Base-by-base conservation (phyloP, 1,284 basidiomycete genomes). In the Ceratobasidium sp. region DNA sequence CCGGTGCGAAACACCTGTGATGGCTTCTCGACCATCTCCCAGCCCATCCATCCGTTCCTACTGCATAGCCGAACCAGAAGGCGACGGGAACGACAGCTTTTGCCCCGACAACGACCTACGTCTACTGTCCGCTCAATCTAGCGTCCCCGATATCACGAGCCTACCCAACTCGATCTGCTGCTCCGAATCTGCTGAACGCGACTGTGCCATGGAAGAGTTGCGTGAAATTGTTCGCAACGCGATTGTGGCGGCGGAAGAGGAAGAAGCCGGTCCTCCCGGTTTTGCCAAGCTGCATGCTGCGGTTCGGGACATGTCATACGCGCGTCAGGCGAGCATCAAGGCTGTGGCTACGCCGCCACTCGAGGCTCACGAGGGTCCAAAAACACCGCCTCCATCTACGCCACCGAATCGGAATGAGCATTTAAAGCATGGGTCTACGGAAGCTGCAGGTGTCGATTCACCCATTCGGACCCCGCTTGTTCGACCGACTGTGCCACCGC, bases 41-140 rank as follows among this genome's bases (percentile, higher is more conserved):
- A 72, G 48, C 44, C 67, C 67, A 14, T 72, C 67, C 27, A 72
- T 72, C 41, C 41, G 67, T 1, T 72, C 67, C 14, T 72, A 60
- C 27, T 72, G 67, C 45, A 72, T 72, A 45, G 67, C 67, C 11
- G 66, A 69, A n/a, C 36, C 50, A 19, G 67, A 72, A 14, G 67
- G 60, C 17, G 67, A 72, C n/a, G 63, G 53, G 19, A n/a, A 50
- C 15, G 63, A 66, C n/a, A 36, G 17, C 11, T 60, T 33, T 4
- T 41, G 36, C 11, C 41, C 57, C 3, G 41, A 19, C 5, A 60
- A 36, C 57, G 57, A 60, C 41, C 31, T 44, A 33, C 57, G 57
- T 19, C 24, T 51, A 29, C 45, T 44, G 14, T 69, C 66, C 2
- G 45, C 56, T 5, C 44, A 56, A 24, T 72, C 67, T 19, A 72